Evolutionary conservation across 2,329 filamentous ascomycete species (phyloP).

Genomic region (Microdochium paspali): DNA sequence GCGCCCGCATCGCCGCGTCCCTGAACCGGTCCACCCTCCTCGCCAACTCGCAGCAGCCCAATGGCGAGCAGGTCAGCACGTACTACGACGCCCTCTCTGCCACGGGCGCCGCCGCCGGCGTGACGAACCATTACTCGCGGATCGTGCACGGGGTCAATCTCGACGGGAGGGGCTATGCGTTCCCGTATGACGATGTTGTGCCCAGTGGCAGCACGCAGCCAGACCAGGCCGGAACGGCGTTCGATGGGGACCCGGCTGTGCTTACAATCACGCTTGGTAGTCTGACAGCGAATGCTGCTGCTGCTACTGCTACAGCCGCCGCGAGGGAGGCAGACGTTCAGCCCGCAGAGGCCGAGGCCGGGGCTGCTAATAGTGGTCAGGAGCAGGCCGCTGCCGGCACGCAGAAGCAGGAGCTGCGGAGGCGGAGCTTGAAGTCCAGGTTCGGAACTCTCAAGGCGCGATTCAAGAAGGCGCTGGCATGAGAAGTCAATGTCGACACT

Average conservation of each 20-base stretch:
- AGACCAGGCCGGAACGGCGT: conserved; percentile 56
- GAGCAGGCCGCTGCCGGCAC: neutral
- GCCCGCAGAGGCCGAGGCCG: neutral
- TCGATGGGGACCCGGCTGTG: conserved; percentile 42
- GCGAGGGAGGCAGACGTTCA: no score
- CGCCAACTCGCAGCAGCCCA: conserved; percentile 38
- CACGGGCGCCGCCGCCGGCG: conserved; percentile 1
- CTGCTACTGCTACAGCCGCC: conserved; percentile 1
- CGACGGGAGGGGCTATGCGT: conserved; percentile 56
- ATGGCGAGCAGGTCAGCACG: conserved; percentile 31
- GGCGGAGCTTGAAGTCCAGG: neutral
- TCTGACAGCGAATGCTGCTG: neutral
- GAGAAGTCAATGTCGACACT: neutral
- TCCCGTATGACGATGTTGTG: conserved; percentile 62
- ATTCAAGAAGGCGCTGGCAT: no score
- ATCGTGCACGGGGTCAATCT: conserved; percentile 52
- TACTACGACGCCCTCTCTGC: conserved; percentile 39
- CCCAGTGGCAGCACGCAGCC: conserved; percentile 31
- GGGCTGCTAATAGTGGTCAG: conserved; percentile 2
- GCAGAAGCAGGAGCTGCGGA: neutral
- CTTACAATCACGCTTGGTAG: conserved; percentile 50
- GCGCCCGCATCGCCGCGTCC: conserved; percentile 65
- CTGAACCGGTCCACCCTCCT: conserved; percentile 67
- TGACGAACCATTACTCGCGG: conserved; percentile 59
- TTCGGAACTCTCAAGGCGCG: no score